Conservation (phyloP, 2,329 filamentous ascomycete genomes). For the Colletotrichum filicis region DNA sequence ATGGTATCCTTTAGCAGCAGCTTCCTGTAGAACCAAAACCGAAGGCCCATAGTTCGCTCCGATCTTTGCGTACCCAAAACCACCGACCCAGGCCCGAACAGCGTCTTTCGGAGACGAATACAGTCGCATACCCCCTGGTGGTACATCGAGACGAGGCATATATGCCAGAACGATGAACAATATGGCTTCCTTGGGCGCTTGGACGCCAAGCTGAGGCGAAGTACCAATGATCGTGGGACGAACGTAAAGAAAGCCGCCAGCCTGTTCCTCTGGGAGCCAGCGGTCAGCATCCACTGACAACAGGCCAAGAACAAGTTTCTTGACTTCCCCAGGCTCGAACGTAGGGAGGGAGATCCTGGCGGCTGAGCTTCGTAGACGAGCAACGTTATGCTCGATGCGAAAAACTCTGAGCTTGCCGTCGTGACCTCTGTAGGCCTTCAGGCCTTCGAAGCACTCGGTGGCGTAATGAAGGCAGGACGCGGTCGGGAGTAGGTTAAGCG, state of each 20-base stretch:
- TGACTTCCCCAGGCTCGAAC: slow-evolving; percentile 77
- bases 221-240: slow-evolving; percentile 89
- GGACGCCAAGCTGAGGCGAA: slow-evolving; percentile 82
- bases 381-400: slow-evolving; percentile 78
- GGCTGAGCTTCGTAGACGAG: slow-evolving; percentile 70
- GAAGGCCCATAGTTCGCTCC: slow-evolving; percentile 94
- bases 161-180: slow-evolving; percentile 82
- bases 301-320: slow-evolving; percentile 78
- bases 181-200: slow-evolving; percentile 81
- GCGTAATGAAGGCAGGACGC: slow-evolving; percentile 88
- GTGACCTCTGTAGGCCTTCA: slow-evolving; percentile 83
- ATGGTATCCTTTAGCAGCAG: slow-evolving; percentile 77
- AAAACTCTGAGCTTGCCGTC: slow-evolving; percentile 82
- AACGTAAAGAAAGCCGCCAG: slow-evolving; percentile 83
- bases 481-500: slow-evolving; percentile 81
- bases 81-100: slow-evolving; percentile 92
- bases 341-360: slow-evolving; percentile 78
- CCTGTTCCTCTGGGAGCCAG: slow-evolving; percentile 79
- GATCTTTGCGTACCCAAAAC: slow-evolving; percentile 91
- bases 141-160: slow-evolving; percentile 67
- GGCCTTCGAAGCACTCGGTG: slow-evolving; percentile 89
- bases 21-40: slow-evolving; percentile 81
- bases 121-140: slow-evolving; percentile 72
- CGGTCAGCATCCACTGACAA: slow-evolving; percentile 78
- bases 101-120: slow-evolving; percentile 84